These are phyloP conservation scores for Elsinoe fawcettii DNA, from an alignment of 2,329 filamentous ascomycete genomes.

Conservation along the genomic window DNA sequence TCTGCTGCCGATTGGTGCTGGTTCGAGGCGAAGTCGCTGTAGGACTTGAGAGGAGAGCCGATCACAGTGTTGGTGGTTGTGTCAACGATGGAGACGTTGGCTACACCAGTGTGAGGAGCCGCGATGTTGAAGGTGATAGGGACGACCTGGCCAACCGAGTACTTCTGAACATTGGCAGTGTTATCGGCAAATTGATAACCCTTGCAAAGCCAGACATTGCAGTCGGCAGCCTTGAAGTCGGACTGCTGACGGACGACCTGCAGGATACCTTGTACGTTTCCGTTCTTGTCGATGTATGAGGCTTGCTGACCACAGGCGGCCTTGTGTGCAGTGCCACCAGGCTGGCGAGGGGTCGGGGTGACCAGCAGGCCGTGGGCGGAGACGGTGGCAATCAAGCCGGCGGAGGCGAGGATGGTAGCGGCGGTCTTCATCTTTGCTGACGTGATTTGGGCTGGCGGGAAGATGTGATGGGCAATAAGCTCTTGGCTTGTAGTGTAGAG, in stretches of 20 bases:
- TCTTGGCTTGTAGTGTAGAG: not conserved
- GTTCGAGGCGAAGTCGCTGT: conserved; percentile 48
- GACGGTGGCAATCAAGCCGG: conserved; percentile 27
- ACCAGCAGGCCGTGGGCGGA: conserved; percentile 33
- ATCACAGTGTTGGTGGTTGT: conserved; percentile 46
- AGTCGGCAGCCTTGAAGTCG: conserved; percentile 42
- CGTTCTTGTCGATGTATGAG: conserved; percentile 48
- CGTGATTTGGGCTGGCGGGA: not conserved
- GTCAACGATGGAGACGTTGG: conserved; percentile 54
- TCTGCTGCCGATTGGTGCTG: conserved; percentile 35
- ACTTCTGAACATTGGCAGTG: conserved; percentile 45
- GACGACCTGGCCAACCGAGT: conserved; percentile 42
- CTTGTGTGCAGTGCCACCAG: conserved; percentile 33
- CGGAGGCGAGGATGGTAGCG: conserved; percentile 24
- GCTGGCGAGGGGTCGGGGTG: conserved; percentile 21
- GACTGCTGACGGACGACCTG: conserved; percentile 41
- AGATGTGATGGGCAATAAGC: not conserved
- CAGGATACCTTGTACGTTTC: conserved; percentile 50
- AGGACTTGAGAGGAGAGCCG: conserved; percentile 48
- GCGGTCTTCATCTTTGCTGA: conserved; percentile 23
- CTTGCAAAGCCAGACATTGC: conserved; percentile 51
- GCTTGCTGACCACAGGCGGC: conserved; percentile 49
- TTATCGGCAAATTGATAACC: conserved; percentile 52
- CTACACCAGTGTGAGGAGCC: conserved; percentile 48
- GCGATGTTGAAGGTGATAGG: conserved; percentile 40